A percentile compares a stretch with the other conserved stretches of the same genome.
Evolutionary conservation across 176 grass and related monocot species (phyloP).

Genomic region (Phragmites australis): DNA sequence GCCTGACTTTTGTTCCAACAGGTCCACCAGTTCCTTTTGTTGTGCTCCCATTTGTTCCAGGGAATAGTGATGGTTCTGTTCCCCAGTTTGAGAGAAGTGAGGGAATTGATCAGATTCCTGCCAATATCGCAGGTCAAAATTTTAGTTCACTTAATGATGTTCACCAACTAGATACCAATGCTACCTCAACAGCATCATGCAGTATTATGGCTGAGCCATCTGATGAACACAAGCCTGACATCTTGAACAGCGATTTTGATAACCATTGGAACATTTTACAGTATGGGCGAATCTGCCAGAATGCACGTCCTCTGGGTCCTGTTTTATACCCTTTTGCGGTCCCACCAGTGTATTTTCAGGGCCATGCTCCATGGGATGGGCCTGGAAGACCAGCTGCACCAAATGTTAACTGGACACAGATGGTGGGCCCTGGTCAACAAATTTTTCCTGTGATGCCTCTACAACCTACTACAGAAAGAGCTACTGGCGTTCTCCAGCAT

Average conservation of each 20-base stretch:
- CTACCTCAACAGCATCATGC: conserved; percentile 45
- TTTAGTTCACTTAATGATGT: conserved; percentile 49
- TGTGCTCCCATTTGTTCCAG: conserved; percentile 48
- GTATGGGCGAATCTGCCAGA: conserved; percentile 78
- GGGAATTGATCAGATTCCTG: conserved; percentile 49
- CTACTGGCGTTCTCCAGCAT: conserved; percentile 41
- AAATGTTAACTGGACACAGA: conserved; percentile 67
- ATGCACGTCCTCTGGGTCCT: conserved; percentile 38
- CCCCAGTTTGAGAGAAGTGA: conserved; percentile 63
- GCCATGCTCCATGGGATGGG: conserved; percentile 73
- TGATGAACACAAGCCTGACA: conserved; percentile 69
- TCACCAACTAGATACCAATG: conserved; percentile 45
- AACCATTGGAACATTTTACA: conserved; percentile 69
- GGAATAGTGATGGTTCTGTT: conserved; percentile 48
- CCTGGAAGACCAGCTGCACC: conserved; percentile 60
- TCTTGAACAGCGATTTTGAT: conserved; percentile 73
- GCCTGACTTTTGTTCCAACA: conserved; percentile 65
- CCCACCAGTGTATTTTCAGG: conserved; percentile 53
- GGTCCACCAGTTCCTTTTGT: conserved; percentile 70
- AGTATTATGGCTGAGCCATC: conserved; percentile 48
- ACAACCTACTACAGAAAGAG: conserved; percentile 59
- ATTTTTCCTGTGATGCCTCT: conserved; percentile 67
- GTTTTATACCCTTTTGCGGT: conserved; percentile 45
- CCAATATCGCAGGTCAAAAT: conserved; percentile 48
- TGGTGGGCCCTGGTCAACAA: conserved; percentile 50